A percentile compares a stretch with the other conserved stretches of the same genome.
Evolutionary conservation across 192 early-diverging fungal genomes (phyloP).

Genomic region (Coemansia sp.): DNA sequence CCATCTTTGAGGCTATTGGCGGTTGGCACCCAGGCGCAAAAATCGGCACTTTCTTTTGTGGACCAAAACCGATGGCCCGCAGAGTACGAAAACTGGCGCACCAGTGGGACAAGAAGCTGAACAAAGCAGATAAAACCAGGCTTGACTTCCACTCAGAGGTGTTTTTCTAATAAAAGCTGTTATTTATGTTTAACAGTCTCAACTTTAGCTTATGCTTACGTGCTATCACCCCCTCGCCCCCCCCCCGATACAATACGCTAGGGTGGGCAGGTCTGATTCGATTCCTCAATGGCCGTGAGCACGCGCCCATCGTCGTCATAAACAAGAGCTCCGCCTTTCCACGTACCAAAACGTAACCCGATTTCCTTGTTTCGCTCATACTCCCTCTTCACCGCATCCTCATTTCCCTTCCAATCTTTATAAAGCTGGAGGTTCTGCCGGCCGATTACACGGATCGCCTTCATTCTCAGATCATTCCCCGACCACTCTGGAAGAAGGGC

Average conservation of each 20-base stretch:
- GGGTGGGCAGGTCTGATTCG: constrained; percentile 36
- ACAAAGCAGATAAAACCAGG: constrained; percentile 18
- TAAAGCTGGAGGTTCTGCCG: constrained; percentile 87
- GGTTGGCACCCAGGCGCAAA: constrained; percentile 62
- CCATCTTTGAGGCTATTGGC: constrained; percentile 66
- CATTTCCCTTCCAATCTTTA: constrained; percentile 81
- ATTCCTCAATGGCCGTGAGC: constrained; percentile 58
- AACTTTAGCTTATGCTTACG: not conserved
- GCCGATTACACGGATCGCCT: constrained; percentile 81
- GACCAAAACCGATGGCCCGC: constrained; percentile 70
- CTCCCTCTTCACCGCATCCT: constrained; percentile 66
- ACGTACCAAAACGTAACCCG: constrained; percentile 70
- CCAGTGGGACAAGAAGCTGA: constrained; percentile 34
- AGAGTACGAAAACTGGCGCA: constrained; percentile 56
- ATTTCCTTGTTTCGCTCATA: constrained; percentile 83
- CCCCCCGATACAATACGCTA: constrained; percentile 1
- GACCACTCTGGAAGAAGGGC: constrained; percentile 74
- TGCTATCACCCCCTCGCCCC: not conserved
- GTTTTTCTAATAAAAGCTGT: constrained; percentile 9
- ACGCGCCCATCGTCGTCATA: constrained; percentile 84
- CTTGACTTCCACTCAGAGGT: constrained; percentile 33
- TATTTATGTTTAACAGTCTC: not conserved
- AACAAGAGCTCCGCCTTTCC: constrained; percentile 80
- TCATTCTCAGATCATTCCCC: constrained; percentile 81
- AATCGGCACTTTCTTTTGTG: constrained; percentile 86